phyloP scores from a whole-genome alignment of 164 flowering plant species.

The Euptelea pleiosperma region DNA sequence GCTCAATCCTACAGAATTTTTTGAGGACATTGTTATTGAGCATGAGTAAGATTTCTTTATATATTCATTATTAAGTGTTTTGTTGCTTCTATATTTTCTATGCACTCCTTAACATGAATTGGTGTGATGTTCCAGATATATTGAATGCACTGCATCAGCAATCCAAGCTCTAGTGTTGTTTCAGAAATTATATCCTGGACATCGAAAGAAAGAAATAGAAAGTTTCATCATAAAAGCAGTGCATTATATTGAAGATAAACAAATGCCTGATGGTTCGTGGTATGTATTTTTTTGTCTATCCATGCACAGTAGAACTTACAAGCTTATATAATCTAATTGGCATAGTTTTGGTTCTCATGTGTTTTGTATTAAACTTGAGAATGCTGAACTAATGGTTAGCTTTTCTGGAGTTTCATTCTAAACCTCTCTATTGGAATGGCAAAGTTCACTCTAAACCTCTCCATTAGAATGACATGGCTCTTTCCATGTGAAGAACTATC shows the following conservation, averaged over 20 bases:
- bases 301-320: no score
- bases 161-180: conserved; percentile 71
- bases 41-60: conserved; percentile 66
- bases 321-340: no score
- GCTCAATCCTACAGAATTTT: conserved; percentile 88
- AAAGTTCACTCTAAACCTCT: no score
- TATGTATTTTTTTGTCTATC: no score
- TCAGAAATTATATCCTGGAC: conserved; percentile 56
- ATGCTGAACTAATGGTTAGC: no score
- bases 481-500: no score
- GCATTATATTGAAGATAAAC: conserved; percentile 54
- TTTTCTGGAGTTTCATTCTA: no score
- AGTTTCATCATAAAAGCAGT: conserved; percentile 50
- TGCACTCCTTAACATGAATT: not conserved
- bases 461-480: no score
- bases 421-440: no score
- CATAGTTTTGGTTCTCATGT: no score
- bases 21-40: conserved; percentile 92
- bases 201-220: conserved; percentile 66
- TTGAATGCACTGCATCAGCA: conserved; percentile 88
- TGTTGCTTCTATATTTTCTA: not conserved
- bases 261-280: conserved; percentile 87
- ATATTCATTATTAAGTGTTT: not conserved
- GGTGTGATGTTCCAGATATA: conserved; percentile 45
- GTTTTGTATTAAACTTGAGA: no score